phyloP scores from a whole-genome alignment of 805 yeast species.

The Lipomyces sp. region DNA sequence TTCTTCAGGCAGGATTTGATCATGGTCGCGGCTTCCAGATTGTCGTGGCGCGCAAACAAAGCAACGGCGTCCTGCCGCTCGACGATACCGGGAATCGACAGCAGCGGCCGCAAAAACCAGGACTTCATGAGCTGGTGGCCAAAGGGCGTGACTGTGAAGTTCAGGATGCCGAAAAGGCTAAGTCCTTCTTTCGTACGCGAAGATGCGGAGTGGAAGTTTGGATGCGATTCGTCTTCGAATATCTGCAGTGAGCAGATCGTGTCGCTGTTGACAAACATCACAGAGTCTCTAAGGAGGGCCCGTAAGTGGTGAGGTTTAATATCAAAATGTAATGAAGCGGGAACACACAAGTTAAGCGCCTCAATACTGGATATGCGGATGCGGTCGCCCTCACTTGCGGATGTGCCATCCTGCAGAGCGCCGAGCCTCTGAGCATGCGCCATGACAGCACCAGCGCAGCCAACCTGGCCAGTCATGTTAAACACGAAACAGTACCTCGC shows the following conservation, averaged over 20 bases:
- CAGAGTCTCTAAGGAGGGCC: constrained; percentile 8
- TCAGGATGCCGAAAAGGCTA: constrained; percentile 31
- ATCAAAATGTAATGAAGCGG: background rate
- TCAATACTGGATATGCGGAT: constrained; percentile 26
- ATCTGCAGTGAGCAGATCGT: constrained; percentile 35
- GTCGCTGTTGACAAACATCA: constrained; percentile 36
- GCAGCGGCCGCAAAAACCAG: constrained; percentile 41
- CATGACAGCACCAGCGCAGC: constrained; percentile 25
- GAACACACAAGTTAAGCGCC: constrained; percentile 10
- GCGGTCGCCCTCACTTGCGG: constrained; percentile 2
- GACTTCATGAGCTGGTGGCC: constrained; percentile 37
- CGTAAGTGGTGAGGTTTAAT: too few species aligned
- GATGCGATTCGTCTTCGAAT: constrained; percentile 26
- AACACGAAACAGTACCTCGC: background rate
- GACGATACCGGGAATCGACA: constrained; percentile 34
- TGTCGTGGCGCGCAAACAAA: constrained; percentile 30
- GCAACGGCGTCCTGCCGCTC: constrained; percentile 37
- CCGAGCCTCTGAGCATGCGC: constrained; percentile 10
- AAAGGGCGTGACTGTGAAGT: constrained; percentile 35
- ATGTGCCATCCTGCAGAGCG: constrained; percentile 8
- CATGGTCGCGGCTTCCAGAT: constrained; percentile 30
- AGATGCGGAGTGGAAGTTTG: constrained; percentile 27
- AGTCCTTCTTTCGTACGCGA: constrained; percentile 19
- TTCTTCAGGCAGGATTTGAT: constrained; percentile 31
- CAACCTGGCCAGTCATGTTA: constrained; percentile 7